Percentiles rank a stretch among this genome's conserved stretches.
Conservation (phyloP, 1,139 yeast species). For the Lodderomyces parapsilosis region DNA sequence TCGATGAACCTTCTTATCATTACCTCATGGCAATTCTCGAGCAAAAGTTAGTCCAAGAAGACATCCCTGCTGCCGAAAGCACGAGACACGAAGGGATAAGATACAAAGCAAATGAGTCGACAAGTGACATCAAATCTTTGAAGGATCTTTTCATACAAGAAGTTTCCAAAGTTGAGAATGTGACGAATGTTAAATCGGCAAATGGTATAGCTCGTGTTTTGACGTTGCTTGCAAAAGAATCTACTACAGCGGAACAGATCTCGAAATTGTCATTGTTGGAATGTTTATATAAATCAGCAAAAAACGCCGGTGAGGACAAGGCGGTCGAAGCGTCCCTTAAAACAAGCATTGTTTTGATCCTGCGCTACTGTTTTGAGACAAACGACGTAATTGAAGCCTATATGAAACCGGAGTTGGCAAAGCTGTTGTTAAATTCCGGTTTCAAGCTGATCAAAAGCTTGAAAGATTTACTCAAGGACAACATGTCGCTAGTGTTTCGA, state of each 20-base stretch:
- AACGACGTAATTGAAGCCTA: conserved; percentile 46
- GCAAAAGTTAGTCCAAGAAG: conserved; percentile 45
- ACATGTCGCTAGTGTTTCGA: conserved; percentile 56
- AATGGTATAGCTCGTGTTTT: conserved; percentile 24
- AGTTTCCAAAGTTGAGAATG: background rate
- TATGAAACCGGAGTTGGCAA: conserved; percentile 49
- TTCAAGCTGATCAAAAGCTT: conserved; percentile 44
- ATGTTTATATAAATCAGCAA: conserved; percentile 16
- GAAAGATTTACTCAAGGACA: conserved; percentile 51
- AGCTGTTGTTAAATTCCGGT: conserved; percentile 27
- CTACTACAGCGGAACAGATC: conserved; percentile 37
- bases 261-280: conserved; percentile 39
- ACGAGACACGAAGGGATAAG: conserved; percentile 16
- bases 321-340: conserved; percentile 13
- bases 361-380: conserved; percentile 73
- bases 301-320: conserved; percentile 8
- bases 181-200: conserved; percentile 9
- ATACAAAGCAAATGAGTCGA: conserved; percentile 22
- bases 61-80: conserved; percentile 33
- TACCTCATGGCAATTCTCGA: conserved; percentile 50
- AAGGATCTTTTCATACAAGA: conserved; percentile 5
- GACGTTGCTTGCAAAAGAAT: conserved; percentile 51
- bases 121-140: conserved; percentile 38
- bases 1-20: conserved; percentile 50
- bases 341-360: conserved; percentile 35